phyloP scores from a whole-genome alignment of 176 grass and related monocot species.

The Lolium rigidum region DNA sequence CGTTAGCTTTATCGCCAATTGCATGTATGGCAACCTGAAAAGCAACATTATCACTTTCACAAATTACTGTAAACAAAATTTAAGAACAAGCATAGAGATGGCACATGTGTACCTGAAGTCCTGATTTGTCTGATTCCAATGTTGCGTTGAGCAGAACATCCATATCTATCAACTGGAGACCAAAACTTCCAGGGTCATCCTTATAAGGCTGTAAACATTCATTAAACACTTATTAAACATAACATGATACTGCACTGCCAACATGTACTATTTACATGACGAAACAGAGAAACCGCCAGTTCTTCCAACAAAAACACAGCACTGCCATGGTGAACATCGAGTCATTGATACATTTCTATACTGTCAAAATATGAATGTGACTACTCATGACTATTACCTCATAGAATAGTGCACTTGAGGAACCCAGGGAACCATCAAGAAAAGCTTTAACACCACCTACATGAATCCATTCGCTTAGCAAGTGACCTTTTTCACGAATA shows the following conservation, averaged over 20 bases:
- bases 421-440: conserved; percentile 90
- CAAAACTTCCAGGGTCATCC: conserved; percentile 59
- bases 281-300: background rate
- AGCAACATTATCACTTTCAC: conserved; percentile 24
- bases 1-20: conserved; percentile 93
- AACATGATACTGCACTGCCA: background rate
- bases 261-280: background rate
- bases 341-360: conserved; percentile 1
- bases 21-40: conserved; percentile 91
- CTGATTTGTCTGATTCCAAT: conserved; percentile 72
- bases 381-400: conserved; percentile 48
- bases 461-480: conserved; percentile 85
- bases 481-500: conserved; percentile 66
- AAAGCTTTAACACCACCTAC: conserved; percentile 98
- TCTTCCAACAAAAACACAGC: background rate
- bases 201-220: conserved; percentile 64
- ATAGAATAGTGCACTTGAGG: conserved; percentile 85
- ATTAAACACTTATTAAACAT: background rate
- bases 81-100: background rate
- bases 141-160: conserved; percentile 71
- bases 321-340: background rate
- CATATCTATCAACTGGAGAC: conserved; percentile 73
- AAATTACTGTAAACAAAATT: background rate
- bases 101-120: conserved; percentile 73
- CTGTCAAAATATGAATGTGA: background rate